Percentiles rank a stretch among this genome's conserved stretches.
phyloP scores from a whole-genome alignment of 139 green algal genomes.

The Chlamydomonas eustigma region DNA sequence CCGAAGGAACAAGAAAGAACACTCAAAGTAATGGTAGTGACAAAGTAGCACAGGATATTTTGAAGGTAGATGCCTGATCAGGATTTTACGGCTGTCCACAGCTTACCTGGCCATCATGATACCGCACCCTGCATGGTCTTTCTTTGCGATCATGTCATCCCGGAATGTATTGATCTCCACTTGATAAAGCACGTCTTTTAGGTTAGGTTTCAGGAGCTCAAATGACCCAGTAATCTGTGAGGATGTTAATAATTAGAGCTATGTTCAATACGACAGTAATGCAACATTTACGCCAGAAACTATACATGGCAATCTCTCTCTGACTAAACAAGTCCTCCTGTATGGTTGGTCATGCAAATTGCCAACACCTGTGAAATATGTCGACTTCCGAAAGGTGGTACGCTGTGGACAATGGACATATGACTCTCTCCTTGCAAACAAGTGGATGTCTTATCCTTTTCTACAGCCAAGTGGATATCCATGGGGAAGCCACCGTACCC shows the following conservation, averaged over 20 bases:
- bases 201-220: conserved; percentile 50
- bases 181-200: conserved; percentile 58
- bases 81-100: too few species aligned
- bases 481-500: conserved; percentile 50
- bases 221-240: conserved; percentile 25
- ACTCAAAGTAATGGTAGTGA: too few species aligned
- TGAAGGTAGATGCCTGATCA: too few species aligned
- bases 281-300: too few species aligned
- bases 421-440: conserved; percentile 50
- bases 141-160: conserved; percentile 38
- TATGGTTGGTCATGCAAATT: too few species aligned
- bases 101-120: conserved; percentile 21
- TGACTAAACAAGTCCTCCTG: too few species aligned
- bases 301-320: too few species aligned
- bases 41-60: too few species aligned
- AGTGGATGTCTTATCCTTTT: conserved; percentile 55
- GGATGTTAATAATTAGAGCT: too few species aligned
- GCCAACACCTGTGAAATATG: conserved; percentile 51
- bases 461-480: conserved; percentile 39
- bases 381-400: conserved; percentile 45
- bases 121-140: conserved; percentile 42
- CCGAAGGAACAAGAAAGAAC: too few species aligned
- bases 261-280: too few species aligned
- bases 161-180: conserved; percentile 54
- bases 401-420: conserved; percentile 37